Evolutionary conservation across 768 basidiomycete genomes (phyloP).

Genomic region (Dioszegia crocea): DNA sequence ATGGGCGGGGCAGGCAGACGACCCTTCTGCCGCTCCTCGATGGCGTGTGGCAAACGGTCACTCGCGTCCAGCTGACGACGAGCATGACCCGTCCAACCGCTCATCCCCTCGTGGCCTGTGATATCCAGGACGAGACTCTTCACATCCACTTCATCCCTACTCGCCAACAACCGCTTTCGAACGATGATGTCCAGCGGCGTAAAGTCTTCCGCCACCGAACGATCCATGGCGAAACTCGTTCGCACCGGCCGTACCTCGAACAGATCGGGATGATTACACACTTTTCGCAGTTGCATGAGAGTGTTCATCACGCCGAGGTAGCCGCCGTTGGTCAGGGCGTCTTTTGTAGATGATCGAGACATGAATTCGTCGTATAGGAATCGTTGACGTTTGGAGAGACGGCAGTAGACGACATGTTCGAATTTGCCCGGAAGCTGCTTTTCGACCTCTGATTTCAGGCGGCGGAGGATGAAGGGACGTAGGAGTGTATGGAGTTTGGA

Average conservation of each 20-base stretch:
- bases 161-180: conserved; percentile 39
- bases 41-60: conserved; percentile 32
- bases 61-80: conserved; percentile 38
- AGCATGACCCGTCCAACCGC: conserved; percentile 45
- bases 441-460: conserved; percentile 51
- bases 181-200: conserved; percentile 50
- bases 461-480: conserved; percentile 51
- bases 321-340: conserved; percentile 72
- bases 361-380: conserved; percentile 96
- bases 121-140: conserved; percentile 60
- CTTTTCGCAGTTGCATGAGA: conserved; percentile 52
- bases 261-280: conserved; percentile 53
- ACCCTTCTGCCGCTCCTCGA: conserved; percentile 14
- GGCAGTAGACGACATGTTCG: conserved; percentile 83
- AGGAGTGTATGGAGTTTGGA: conserved; percentile 62
- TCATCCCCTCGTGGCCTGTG: conserved; percentile 57
- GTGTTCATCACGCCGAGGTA: conserved; percentile 54
- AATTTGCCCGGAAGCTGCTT: conserved; percentile 61
- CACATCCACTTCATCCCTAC: conserved; percentile 47
- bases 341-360: conserved; percentile 75
- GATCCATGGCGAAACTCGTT: conserved; percentile 53
- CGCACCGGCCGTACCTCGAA: conserved; percentile 53
- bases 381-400: conserved; percentile 85
- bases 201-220: conserved; percentile 47
- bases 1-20: conserved; percentile 55